Base-by-base conservation (phyloP, 2,329 filamentous ascomycete species). In the Cercospora berteroae region DNA sequence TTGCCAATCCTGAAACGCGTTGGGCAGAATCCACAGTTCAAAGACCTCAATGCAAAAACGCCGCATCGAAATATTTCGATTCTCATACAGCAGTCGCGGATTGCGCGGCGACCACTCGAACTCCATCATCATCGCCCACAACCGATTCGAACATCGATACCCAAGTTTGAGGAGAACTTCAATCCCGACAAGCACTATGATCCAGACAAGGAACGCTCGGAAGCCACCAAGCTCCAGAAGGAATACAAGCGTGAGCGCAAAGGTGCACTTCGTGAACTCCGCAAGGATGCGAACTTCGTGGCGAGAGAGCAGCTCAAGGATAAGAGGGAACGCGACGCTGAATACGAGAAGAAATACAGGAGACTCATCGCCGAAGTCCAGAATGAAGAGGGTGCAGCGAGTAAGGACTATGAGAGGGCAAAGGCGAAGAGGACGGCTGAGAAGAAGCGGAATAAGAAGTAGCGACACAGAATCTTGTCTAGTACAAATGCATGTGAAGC, bases 101-200 rank as follows among this genome's bases (percentile, higher is more conserved):
- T 90, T 20, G 81, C 85, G 50, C 92, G 94, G 44, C 89, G 91
- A 8, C 92, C 93, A 1, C 87, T 98, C 31, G 87, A 93, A 74
- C 87, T 99, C 3, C 95, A 99, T 81, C 87, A 95, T 80, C 95
- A 99, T 83, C 86, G 87, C 0, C 93, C 94, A 0, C 86, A 96
- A 2, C 90, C 95, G 23, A 96, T 98, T 83, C 94, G 94, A 79
- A 89, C 88, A 7, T 89, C 87, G 67, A 88, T 97, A 57, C 95
- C 95, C 80, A 97, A 96, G 80, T 99, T 98, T 82, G 95, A 98
- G 82, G 94, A 97, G 78, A 86, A 87, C 66, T 99, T 93, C 86
- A 95, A 96, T 79, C 95, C 95, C 3, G 88, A 91, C 82, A 94
- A 93, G 82, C 95, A 98, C 85, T 98, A 99, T 86, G 96, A 99